Evolutionary conservation across 2,329 filamentous ascomycete species (phyloP), one percentile per base, ranked within the genome.

Genomic region (Penicillium palitans): DNA sequence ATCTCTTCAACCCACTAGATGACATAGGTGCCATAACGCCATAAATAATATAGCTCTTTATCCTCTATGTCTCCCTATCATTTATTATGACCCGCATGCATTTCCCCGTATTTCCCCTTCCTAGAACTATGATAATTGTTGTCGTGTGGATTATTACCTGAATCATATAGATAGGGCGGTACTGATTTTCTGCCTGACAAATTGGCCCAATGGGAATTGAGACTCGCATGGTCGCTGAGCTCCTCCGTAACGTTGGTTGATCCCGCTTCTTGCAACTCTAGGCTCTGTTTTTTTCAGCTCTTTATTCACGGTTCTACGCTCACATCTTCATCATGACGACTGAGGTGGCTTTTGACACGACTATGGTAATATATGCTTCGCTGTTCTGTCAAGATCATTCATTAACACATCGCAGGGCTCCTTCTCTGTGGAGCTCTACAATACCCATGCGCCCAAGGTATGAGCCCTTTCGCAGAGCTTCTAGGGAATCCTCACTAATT

Each of bases 351-450:
- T 84, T 97, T 52, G 90, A 96, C 66, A 97, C 93, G 58, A 88
- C 89, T 55, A 91, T 96, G 88, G 92, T 90, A 81, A 57, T 9
- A 10, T 13, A 55, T n/a, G 37, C 15, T 39, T 40, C 57, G 24
- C 21, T 49, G 29, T 24, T 9, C 19, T 35, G 19, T 19, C 42
- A 49, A 31, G 12, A 37, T 33, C 31, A 27, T 21, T 35, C 13
- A 45, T 63, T 71, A 63, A 72, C 59, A 7, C 17, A 29, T 27
- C 25, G 2, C 65, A 96, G 92, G 92, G 95, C 74, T 84, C 84
- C 46, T 89, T 99, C 73, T 85, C 85, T 59, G 77, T 98, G 62
- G 95, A 99, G 79, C 90, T 99, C 60, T 98, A 98, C 85, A 89
- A 84, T 51, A 76, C 84, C 27, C 93, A 98, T 79, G 93, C 93